Conservation (phyloP, 352 stramenopile species). For the Thalassiosira livingstoniorum region DNA sequence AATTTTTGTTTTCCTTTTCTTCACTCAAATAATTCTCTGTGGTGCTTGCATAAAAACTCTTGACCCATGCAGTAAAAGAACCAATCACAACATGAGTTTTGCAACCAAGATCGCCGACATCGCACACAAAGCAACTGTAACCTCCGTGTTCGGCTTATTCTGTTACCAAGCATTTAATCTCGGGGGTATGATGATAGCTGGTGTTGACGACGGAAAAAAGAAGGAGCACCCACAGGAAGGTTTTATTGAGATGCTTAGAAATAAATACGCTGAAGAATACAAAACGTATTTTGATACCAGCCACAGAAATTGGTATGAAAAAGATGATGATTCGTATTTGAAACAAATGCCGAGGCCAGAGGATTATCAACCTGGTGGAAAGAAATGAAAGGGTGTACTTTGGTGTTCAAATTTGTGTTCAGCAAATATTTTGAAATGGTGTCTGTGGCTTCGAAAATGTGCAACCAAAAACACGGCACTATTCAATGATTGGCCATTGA, state of each 20-base stretch:
- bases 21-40: too few relatives aligned
- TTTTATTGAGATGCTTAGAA: slow-evolving; percentile 73
- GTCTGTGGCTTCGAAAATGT: too few relatives aligned
- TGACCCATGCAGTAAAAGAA: not conserved
- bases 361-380: slow-evolving; percentile 60
- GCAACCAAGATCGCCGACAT: slow-evolving; percentile 68
- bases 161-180: slow-evolving; percentile 74
- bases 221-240: slow-evolving; percentile 57
- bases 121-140: slow-evolving; percentile 70
- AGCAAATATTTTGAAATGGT: too few relatives aligned
- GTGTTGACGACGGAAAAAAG: slow-evolving; percentile 23
- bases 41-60: too few relatives aligned
- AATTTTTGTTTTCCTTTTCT: too few relatives aligned
- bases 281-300: slow-evolving; percentile 67
- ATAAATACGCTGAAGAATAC: slow-evolving; percentile 78
- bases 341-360: slow-evolving; percentile 70
- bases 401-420: too few relatives aligned
- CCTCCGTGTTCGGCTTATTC: slow-evolving; percentile 63
- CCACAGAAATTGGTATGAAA: slow-evolving; percentile 77
- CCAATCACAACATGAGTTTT: slow-evolving; percentile 44
- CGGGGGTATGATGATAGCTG: slow-evolving; percentile 49
- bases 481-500: too few relatives aligned
- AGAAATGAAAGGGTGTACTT: slow-evolving; percentile 38
- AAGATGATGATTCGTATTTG: slow-evolving; percentile 80
- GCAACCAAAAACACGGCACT: too few relatives aligned